Evolutionary conservation across 2,329 filamentous ascomycete genomes (phyloP).

Genomic region (Microdochium trichocladiopsis): DNA sequence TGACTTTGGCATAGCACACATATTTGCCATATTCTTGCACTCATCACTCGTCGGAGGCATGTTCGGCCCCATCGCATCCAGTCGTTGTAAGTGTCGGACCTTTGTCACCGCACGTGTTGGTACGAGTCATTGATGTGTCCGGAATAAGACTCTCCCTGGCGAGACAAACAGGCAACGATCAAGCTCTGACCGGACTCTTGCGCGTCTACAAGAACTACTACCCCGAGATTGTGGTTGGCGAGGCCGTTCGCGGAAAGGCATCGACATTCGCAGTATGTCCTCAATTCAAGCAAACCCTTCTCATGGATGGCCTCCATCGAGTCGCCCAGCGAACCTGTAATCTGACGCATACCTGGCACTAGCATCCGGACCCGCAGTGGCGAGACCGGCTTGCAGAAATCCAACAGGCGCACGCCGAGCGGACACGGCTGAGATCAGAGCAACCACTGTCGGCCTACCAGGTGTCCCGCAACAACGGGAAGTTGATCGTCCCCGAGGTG

Average conservation of each 20-base stretch:
- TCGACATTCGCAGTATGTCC: conserved; percentile 54
- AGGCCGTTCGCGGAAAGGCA: conserved; percentile 52
- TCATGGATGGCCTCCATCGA: no score
- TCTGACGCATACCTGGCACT: conserved; percentile 23
- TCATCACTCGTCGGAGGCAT: conserved; percentile 75
- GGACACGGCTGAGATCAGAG: conserved; percentile 31
- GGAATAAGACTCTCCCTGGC: conserved; percentile 44
- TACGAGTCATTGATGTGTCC: conserved; percentile 7
- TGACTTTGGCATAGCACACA: conserved; percentile 34
- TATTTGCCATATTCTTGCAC: conserved; percentile 70
- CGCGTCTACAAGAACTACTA: conserved; percentile 89
- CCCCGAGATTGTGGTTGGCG: conserved; percentile 77
- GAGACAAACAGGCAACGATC: conserved; percentile 62
- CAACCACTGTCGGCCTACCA: conserved; percentile 50
- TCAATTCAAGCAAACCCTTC: no score
- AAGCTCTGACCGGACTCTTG: conserved; percentile 64
- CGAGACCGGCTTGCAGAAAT: conserved; percentile 59
- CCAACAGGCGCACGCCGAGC: conserved; percentile 49
- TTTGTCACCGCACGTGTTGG: not conserved
- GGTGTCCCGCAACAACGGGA: conserved; percentile 46
- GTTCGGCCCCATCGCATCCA: conserved; percentile 81
- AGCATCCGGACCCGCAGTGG: conserved; percentile 73
- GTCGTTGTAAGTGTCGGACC: conserved; percentile 44
- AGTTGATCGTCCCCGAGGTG: conserved; percentile 55
- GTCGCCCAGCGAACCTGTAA: no score